A percentile compares a stretch with the other conserved stretches of the same genome.
phyloP scores from a whole-genome alignment of 2,329 filamentous ascomycete genomes.

The Diaporthe ampelina region DNA sequence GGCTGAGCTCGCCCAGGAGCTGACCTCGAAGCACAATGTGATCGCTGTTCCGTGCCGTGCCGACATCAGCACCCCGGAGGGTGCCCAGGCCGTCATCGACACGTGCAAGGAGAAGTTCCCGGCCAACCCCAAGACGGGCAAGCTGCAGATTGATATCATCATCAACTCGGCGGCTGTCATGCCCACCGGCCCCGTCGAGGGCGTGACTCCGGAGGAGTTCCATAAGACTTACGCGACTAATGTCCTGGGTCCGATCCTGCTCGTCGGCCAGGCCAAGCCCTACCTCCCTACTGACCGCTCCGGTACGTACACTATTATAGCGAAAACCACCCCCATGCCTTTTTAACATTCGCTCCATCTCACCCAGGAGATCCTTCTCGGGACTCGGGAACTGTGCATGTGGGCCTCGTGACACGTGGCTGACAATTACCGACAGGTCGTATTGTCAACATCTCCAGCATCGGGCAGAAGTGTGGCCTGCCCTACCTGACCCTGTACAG shows the following conservation, averaged over 20 bases:
- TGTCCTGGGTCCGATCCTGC: conserved; percentile 68
- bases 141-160: conserved; percentile 68
- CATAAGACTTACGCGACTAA: conserved; percentile 69
- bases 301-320: conserved; percentile 44
- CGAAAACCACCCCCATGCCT: neutral
- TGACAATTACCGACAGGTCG: conserved; percentile 51
- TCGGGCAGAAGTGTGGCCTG: conserved; percentile 67
- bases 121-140: conserved; percentile 46
- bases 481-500: conserved; percentile 69
- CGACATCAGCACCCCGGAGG: conserved; percentile 70
- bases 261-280: conserved; percentile 67
- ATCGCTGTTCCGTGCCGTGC: conserved; percentile 71
- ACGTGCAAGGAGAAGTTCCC: conserved; percentile 61
- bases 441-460: conserved; percentile 70
- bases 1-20: conserved; percentile 60
- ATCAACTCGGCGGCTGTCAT: conserved; percentile 71
- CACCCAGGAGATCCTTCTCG: neutral
- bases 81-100: conserved; percentile 66
- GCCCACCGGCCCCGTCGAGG: conserved; percentile 60
- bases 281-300: conserved; percentile 69
- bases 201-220: conserved; percentile 64
- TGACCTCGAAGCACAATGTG: conserved; percentile 61
- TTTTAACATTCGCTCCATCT: neutral
- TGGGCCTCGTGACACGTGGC: conserved; percentile 31
- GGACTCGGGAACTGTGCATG: neutral